Base-by-base conservation (phyloP, 306 rosid genomes). In the Fragaria vesca region DNA sequence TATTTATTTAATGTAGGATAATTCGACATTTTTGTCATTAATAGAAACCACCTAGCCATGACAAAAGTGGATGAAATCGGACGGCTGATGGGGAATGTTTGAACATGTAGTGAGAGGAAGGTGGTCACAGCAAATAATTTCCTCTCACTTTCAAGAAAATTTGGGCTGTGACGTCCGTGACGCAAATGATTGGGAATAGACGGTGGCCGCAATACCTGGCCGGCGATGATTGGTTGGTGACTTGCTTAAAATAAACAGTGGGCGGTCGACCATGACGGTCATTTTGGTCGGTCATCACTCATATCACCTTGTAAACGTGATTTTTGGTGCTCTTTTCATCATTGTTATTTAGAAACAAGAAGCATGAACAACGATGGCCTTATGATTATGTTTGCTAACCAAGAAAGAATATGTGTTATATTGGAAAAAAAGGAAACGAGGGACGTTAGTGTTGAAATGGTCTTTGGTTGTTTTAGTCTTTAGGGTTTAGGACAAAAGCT, bases 261-360 rank as follows among this genome's bases (percentile, higher is more conserved):
- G 42, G 57, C 20, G 69, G 70, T 43, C n/a, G 58, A 5, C 43
- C 12, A 32, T 3, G 20, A 12, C 20, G 28, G 5, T 36, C 71
- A 36, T 17, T 30, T 17, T 66, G 70, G 70, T 61, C 45, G 70
- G 70, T 43, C 26, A 43, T 43, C 46, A 8, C 46, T 6, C 46
- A 1, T 26, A 10, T 74, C 70, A 73, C 45, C 66, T 61, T 66
- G n/a, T 18, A 75, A 75, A 46, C 71, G 71, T 75, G 78, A 46
- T 18, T 16, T 60, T 58, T 74, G 28, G 57, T 74, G 78, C 45
- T 43, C 68, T 6, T 0, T 48, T 28, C 4, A 30, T 48, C 52
- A 63, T 71, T 20, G 6, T 3, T 4, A 55, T 55, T 55, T 18
- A 6, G 9, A 18, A 20, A 20, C 28, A 18, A 24, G 24, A 47